These are phyloP conservation scores for Arthrobotrys entomopaga DNA, from an alignment of 2,329 filamentous ascomycete species.

Conservation along the genomic window DNA sequence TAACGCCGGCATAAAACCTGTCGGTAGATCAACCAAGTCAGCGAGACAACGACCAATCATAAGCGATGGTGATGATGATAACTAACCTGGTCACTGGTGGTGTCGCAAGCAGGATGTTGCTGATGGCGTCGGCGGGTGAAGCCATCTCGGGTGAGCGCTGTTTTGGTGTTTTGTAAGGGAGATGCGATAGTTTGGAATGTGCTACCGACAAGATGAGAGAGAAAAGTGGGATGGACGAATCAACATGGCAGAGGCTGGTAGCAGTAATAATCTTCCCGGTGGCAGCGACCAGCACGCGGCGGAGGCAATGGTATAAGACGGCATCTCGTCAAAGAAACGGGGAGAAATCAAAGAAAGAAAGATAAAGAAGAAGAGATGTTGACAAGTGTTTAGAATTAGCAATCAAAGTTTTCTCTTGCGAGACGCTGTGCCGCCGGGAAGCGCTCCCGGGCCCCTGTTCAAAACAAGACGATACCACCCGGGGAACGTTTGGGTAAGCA, in stretches of 20 bases:
- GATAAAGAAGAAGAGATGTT: constrained; percentile 27
- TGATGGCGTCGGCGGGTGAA: constrained; percentile 36
- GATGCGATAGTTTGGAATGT: not conserved
- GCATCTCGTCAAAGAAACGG: constrained; percentile 15
- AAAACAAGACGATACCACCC: too few species aligned
- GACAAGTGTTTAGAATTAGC: constrained; percentile 51
- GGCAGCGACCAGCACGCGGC: constrained; percentile 23
- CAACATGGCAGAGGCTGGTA: constrained; percentile 6
- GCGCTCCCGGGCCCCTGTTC: not conserved
- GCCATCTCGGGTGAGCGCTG: constrained; percentile 35
- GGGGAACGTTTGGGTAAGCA: too few species aligned
- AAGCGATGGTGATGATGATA: not conserved
- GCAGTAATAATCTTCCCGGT: not conserved
- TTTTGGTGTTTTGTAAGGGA: constrained; percentile 1
- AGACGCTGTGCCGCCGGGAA: constrained; percentile 17
- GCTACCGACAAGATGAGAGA: constrained; percentile 33
- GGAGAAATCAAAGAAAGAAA: constrained; percentile 4
- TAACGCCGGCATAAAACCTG: constrained; percentile 46
- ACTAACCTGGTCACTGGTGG: constrained; percentile 51
- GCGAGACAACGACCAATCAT: not conserved
- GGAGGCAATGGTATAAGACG: not conserved
- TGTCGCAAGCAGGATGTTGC: constrained; percentile 34
- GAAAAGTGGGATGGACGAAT: constrained; percentile 12
- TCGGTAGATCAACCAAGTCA: not conserved
- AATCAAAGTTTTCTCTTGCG: constrained; percentile 30